Base-by-base conservation (phyloP, 2,329 filamentous ascomycete genomes). In the Nectriaceae sp. region DNA sequence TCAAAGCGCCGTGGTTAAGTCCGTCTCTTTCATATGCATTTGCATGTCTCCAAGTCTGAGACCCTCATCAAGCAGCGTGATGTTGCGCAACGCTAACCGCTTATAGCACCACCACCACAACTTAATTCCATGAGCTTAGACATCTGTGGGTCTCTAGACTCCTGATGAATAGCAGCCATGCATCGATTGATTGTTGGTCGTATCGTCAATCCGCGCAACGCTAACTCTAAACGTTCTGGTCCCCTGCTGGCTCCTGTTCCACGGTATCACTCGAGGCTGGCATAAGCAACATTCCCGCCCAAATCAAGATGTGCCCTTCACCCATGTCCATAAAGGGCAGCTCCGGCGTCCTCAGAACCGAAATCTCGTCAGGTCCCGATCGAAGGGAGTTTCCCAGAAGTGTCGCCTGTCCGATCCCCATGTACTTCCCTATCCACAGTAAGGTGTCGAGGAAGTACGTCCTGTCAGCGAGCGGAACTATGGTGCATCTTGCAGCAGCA, bases 381-480 rank as follows among this genome's bases (percentile, higher is more conserved):
- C 18, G 18, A 10, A 39, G 19, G 8, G 16, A 5, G 11, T 39
- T 39, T 10, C 13, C 37, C 20, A 39, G 20, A 5, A 39, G 37
- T 18, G 37, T 39, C 19, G 37, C 37, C 19, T 39, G 37, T 11
- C 37, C 37, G 37, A 39, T 39, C 18, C 37, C 37, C 37, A 39
- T 39, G 37, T 20, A 10, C 5, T 10, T 21, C 5, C 37, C 37
- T 21, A 39, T 39, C 37, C 37, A 39, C 8, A n/a, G 4, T 8
- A 39, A 18, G 11, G 37, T 39, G 19, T 39, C 20, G 8, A 21
- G 20, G 37, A 21, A 39, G 37, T 39, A 39, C 5, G 10, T 21
- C 8, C 37, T 11, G 16, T 39, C 18, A 6, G 16, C 37, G 13
- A 21, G 37, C 19, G 37, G 37, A 4, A 39, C 19, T 5, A 21